Conservation (phyloP, 225 moss, liverwort and hornwort genomes). For the Physcomitrium patens region DNA sequence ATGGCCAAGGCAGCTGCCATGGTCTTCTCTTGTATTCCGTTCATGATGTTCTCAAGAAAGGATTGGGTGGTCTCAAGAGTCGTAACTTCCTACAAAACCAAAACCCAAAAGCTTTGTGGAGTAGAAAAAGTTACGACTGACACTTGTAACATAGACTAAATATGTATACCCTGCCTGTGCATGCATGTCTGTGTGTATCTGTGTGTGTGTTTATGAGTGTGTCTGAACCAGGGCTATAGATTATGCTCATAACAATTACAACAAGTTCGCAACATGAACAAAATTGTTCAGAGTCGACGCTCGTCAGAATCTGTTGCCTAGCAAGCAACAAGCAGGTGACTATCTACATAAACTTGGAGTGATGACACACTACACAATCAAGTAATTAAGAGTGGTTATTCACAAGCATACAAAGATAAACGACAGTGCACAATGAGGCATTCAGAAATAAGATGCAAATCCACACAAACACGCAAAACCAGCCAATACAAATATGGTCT, state of each 20-base stretch:
- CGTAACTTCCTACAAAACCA: constrained; percentile 50
- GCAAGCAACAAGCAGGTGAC: neutral
- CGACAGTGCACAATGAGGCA: constrained; percentile 1
- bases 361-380: neutral
- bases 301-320: neutral
- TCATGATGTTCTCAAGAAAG: constrained; percentile 83
- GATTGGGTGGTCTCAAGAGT: constrained; percentile 78
- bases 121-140: constrained; percentile 13
- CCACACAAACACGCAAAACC: constrained; percentile 3
- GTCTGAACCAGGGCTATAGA: too few relatives aligned
- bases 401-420: too few relatives aligned
- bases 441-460: neutral
- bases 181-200: too few relatives aligned
- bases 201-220: too few relatives aligned
- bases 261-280: neutral
- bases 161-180: too few relatives aligned
- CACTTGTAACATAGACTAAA: constrained; percentile 1
- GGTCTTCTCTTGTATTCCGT: constrained; percentile 75
- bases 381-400: too few relatives aligned
- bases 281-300: neutral
- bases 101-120: neutral
- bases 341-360: neutral
- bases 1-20: constrained; percentile 60
- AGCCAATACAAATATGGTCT: neutral
- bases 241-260: neutral